phyloP scores from a whole-genome alignment of 441 rosid species.

The Jatropha podagrica region DNA sequence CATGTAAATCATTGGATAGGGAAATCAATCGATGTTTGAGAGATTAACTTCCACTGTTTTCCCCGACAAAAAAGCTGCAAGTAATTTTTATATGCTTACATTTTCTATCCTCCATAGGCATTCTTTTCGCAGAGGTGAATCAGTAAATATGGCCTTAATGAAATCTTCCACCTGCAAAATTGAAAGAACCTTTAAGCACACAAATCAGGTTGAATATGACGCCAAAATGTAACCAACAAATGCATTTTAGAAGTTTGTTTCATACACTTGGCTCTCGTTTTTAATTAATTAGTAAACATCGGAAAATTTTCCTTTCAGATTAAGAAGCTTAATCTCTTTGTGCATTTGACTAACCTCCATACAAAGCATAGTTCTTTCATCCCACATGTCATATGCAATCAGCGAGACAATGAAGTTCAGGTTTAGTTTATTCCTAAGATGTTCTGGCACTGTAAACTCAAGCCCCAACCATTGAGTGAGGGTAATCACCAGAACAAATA shows the following conservation, averaged over 20 bases:
- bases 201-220: not conserved
- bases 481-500: not conserved
- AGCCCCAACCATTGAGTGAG: not conserved
- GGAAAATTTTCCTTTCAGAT: too few species aligned
- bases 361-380: not conserved
- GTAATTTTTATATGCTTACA: constrained; percentile 36
- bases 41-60: not conserved
- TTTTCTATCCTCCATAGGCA: constrained; percentile 86
- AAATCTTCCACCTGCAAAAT: constrained; percentile 72
- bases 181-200: constrained; percentile 7
- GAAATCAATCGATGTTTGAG: not conserved
- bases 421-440: too few species aligned
- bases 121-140: constrained; percentile 87
- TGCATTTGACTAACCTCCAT: not conserved
- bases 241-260: not conserved
- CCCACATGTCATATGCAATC: not conserved
- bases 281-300: not conserved
- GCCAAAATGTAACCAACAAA: not conserved
- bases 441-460: not conserved
- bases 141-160: constrained; percentile 82
- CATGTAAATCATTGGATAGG: not conserved
- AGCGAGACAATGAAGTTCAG: not conserved
- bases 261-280: not conserved
- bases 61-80: not conserved
- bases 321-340: not conserved